Base-by-base conservation (phyloP, 202 grass and related monocot species). In the Miscanthus sacchariflorus region DNA sequence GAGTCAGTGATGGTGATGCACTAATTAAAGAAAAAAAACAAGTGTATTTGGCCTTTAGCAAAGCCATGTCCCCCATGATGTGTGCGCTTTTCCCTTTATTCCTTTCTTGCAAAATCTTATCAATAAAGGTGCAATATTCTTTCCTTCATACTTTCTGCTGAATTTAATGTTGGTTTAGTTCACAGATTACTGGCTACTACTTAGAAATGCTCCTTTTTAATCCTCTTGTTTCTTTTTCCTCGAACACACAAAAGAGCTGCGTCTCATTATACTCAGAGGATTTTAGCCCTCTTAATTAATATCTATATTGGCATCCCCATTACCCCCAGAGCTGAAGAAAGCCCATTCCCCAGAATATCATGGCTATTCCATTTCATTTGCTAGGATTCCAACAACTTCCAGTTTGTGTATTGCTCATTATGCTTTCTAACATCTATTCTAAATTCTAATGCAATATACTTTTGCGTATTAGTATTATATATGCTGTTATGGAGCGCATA, bases 51-150 rank as follows among this genome's bases (percentile, higher is more conserved):
- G n/a, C 19, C 49, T 86, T 70, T 78, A 80, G 8, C 17, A 30
- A 65, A 87, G 72, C 5, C 68, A 74, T 24, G 56, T 39, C 52
- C 28, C 54, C 25, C 39, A 80, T 65, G 12, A 61, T 45, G 39
- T 73, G 19, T 3, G 14, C 56, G 12, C 69, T 59, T 71, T 84
- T 25, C 27, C 27, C 81, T 88, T 88, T 88, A 79, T 89, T 79
- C 81, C 81, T 84, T 89, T 12, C 74, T 65, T 89, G 4, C n/a
- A 27, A 73, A 39, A 65, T 2, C 36, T 21, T 78, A 46, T 64
- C 27, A 23, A 72, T 1, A 78, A 42, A 70, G 49, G 18, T 44
- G 17, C 40, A 73, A 39, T 83, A 69, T 82, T 69, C 33, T 71
- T 63, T 78, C 19, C 18, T 77, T 77, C 23, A 58, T 21, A 45